A percentile compares a stretch with the other conserved stretches of the same genome.
Conservation (phyloP, 331 rosid species). For the Acacia pycnantha region DNA sequence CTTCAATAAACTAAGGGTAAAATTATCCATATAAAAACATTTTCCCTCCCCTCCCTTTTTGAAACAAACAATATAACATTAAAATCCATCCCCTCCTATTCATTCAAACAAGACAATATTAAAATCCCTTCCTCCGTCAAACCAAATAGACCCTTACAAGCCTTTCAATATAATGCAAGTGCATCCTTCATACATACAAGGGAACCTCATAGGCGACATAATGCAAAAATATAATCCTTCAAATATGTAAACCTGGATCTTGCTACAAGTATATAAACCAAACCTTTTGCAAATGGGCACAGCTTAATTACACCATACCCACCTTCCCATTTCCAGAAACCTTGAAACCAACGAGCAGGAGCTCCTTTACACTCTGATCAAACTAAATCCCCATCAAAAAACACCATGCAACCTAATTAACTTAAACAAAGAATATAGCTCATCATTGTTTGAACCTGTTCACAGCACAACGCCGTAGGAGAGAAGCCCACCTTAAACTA, state of each 20-base stretch:
- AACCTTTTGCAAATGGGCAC: neutral
- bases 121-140: no score
- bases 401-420: neutral
- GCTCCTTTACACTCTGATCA: neutral
- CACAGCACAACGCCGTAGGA: neutral
- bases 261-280: neutral
- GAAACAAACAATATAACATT: no score
- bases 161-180: neutral
- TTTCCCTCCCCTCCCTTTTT: no score
- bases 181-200: neutral
- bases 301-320: constrained; percentile 18
- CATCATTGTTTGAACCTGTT: neutral
- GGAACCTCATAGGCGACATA: neutral
- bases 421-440: neutral
- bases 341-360: neutral
- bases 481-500: neutral
- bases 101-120: no score
- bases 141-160: no score
- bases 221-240: neutral
- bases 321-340: constrained; percentile 19
- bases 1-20: no score
- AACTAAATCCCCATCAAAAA: neutral
- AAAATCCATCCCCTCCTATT: no score
- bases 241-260: neutral
- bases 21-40: no score